phyloP scores from a whole-genome alignment of 345 rosid species.

The Acer yangbiense region DNA sequence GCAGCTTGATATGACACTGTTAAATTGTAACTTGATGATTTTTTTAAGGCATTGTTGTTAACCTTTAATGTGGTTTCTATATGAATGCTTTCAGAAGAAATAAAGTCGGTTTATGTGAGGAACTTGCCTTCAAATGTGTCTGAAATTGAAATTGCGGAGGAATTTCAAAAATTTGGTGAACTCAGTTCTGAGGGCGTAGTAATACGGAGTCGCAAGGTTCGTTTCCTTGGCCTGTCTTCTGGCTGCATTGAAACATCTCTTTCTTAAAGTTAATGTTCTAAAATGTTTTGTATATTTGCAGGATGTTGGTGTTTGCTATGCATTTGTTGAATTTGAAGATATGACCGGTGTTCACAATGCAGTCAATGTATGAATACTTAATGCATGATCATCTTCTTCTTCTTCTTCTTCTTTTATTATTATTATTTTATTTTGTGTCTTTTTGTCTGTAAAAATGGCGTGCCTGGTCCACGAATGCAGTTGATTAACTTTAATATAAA shows the following conservation, averaged over 20 bases:
- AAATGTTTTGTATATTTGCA: conserved; percentile 28
- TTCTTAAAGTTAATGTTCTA: conserved; percentile 4
- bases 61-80: conserved; percentile 10
- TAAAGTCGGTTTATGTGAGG: conserved; percentile 68
- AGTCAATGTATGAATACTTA: conserved; percentile 43
- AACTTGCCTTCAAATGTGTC: conserved; percentile 55
- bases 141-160: conserved; percentile 69
- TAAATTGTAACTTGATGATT: conserved; percentile 6
- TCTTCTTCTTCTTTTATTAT: neutral
- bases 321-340: conserved; percentile 78
- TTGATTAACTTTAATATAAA: neutral
- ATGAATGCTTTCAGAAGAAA: conserved; percentile 44
- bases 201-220: conserved; percentile 70
- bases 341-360: conserved; percentile 59
- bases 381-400: no score
- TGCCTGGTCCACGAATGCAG: neutral
- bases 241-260: neutral
- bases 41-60: conserved; percentile 7
- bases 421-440: neutral
- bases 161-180: conserved; percentile 64
- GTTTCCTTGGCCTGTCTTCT: neutral
- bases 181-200: conserved; percentile 64
- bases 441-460: neutral
- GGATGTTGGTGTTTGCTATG: conserved; percentile 77
- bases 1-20: neutral